Evolutionary conservation across 2,329 filamentous ascomycete species (phyloP).

Genomic region (Trichothecium sympodiale): DNA sequence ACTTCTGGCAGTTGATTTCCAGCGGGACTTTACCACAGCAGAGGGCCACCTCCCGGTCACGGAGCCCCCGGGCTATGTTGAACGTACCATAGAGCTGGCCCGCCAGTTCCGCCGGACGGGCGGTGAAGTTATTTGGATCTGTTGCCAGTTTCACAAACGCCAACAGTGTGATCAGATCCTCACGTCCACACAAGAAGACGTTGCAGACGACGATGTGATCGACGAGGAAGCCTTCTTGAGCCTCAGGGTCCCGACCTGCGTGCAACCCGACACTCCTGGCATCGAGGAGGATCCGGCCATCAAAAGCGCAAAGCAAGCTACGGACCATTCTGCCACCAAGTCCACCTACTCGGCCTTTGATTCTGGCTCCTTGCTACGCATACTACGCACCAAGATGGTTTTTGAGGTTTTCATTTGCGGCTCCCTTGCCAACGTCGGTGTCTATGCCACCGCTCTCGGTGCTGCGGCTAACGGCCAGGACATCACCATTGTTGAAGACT

Average conservation of each 20-base stretch:
- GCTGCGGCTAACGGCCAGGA: slow-evolving; percentile 77
- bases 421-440: slow-evolving; percentile 73
- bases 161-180: slow-evolving; percentile 44
- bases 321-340: slow-evolving; percentile 50
- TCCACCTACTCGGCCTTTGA: slow-evolving; percentile 82
- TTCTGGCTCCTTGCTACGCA: slow-evolving; percentile 59
- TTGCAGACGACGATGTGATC: background rate
- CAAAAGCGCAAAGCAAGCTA: slow-evolving; percentile 30
- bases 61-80: slow-evolving; percentile 53
- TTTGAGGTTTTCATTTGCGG: slow-evolving; percentile 87
- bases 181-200: slow-evolving; percentile 4
- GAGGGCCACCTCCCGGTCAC: slow-evolving; percentile 57
- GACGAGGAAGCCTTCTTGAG: slow-evolving; percentile 37
- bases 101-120: slow-evolving; percentile 59
- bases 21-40: slow-evolving; percentile 74
- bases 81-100: slow-evolving; percentile 55
- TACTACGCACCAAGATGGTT: slow-evolving; percentile 75
- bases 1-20: slow-evolving; percentile 74
- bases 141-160: slow-evolving; percentile 58
- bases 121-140: slow-evolving; percentile 72
- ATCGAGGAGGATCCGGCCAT: slow-evolving; percentile 31
- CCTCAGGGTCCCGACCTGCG: slow-evolving; percentile 27
- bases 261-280: slow-evolving; percentile 32
- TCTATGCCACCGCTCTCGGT: slow-evolving; percentile 85
- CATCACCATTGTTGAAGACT: slow-evolving; percentile 83